A percentile compares a stretch with the other conserved stretches of the same genome.
These are phyloP conservation scores for Arachis stenosperma DNA, from an alignment of 306 rosid genomes.

Conservation along the genomic window DNA sequence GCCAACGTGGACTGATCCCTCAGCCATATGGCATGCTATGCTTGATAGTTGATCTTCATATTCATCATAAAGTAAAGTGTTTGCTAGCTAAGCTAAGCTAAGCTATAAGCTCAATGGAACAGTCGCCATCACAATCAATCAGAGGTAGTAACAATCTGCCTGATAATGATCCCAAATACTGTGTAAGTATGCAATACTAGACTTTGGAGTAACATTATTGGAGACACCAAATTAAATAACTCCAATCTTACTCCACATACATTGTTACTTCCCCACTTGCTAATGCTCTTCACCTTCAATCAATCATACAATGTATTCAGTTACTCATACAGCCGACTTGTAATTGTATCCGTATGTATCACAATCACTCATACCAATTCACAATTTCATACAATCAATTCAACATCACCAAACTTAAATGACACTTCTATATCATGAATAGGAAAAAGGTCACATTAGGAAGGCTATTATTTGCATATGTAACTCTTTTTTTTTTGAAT, in stretches of 20 bases:
- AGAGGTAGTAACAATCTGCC: background rate
- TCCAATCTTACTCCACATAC: constrained; percentile 20
- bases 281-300: too few species aligned
- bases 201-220: constrained; percentile 13
- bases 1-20: background rate
- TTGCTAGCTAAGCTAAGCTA: too few species aligned
- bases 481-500: too few species aligned
- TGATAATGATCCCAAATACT: background rate
- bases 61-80: too few species aligned
- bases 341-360: background rate
- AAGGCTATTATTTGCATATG: too few species aligned
- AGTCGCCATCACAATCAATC: background rate
- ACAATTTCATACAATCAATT: constrained; percentile 7
- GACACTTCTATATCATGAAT: background rate
- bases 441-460: too few species aligned
- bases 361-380: too few species aligned
- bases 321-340: background rate
- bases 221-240: background rate
- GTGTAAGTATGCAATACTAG: background rate
- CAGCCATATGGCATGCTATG: too few species aligned
- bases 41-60: too few species aligned
- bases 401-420: background rate
- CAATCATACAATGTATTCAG: too few species aligned
- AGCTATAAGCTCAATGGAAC: background rate
- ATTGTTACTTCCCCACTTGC: too few species aligned